Evolutionary conservation across 495 filamentous ascomycete genomes (phyloP), one percentile per base, ranked within the genome.

Genomic region (Lasiosphaeris hirsuta): DNA sequence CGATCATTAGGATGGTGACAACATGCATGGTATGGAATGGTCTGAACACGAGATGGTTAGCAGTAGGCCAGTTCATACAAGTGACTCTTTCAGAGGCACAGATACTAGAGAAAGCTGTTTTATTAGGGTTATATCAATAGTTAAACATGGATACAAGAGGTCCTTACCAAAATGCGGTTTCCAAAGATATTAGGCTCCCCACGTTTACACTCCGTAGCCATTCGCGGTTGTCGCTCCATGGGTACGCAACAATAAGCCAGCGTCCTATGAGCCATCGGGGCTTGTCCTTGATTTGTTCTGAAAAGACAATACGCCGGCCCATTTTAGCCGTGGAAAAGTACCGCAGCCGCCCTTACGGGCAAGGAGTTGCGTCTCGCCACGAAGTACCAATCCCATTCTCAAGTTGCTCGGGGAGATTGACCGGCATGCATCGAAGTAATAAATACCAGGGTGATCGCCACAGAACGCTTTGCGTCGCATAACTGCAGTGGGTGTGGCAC

Each of bases 161-260:
- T 14, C 19, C 46, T 49, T 49, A 49, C 50, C 37, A 53, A 53
- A 53, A 41, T 41, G 38, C 34, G 42, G 19, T 53, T 15, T 36
- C 3, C 40, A 53, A 42, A 41, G 50, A 53, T 40, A 42, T 10
- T 11, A 53, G 34, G 37, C 34, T 53, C 34, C 50, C 50, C 37
- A 53, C 50, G 37, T 53, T 53, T 42, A 17, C 18, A 53, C 15
- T 53, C 37, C 37, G 36, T 42, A 42, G 34, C 50, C 50, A 53
- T 34, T 42, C 38, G 35, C 50, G 36, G 34, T 19, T 53, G 18
- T 42, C 50, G 50, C 50, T 53, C 50, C 50, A 53, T 42, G 42
- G 18, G 50, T 53, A 53, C 14, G n/a, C 50, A 42, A 53, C 50
- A 42, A 53, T 42, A 53, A 53, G 50, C 50, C 38, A 53, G 50